Conservation (phyloP, 257 asterid genomes). For the Perilla frutescens region DNA sequence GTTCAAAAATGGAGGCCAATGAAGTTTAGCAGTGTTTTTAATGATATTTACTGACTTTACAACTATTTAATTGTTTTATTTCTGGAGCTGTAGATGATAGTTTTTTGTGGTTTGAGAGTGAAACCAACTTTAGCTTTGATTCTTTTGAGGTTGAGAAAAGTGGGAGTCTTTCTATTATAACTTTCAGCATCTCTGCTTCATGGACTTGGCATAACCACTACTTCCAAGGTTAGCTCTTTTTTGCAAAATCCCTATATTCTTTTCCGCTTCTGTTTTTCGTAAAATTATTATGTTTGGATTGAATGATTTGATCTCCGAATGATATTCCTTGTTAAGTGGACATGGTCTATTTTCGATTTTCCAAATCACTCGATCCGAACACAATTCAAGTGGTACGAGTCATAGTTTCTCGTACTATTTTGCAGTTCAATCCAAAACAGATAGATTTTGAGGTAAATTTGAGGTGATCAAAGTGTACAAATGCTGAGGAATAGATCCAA, state of each 20-base stretch:
- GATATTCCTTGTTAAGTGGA: neutral
- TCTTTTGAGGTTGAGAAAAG: slow-evolving; percentile 43
- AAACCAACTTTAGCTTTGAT: slow-evolving; percentile 33
- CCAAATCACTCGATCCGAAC: neutral
- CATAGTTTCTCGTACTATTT: neutral
- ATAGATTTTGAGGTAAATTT: neutral
- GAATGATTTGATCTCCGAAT: neutral
- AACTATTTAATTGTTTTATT: neutral
- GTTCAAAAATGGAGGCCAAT: slow-evolving; percentile 53
- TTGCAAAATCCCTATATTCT: neutral
- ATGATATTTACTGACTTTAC: neutral
- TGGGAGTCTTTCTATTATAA: neutral
- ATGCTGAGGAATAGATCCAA: slow-evolving; percentile 83
- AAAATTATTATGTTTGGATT: slow-evolving; percentile 1
- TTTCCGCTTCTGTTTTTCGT: neutral
- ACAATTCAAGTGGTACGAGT: no score
- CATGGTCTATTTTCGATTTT: no score
- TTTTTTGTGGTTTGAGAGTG: neutral
- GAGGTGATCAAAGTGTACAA: neutral
- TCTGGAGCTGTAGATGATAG: neutral
- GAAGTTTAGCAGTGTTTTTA: slow-evolving; percentile 50
- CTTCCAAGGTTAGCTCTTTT: slow-evolving; percentile 45
- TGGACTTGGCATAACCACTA: slow-evolving; percentile 36
- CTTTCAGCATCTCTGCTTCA: slow-evolving; percentile 35
- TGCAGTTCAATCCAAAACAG: neutral